A percentile compares a stretch with the other conserved stretches of the same genome.
phyloP scores from a whole-genome alignment of 345 rosid species.

The Lenwebbia sp. region DNA sequence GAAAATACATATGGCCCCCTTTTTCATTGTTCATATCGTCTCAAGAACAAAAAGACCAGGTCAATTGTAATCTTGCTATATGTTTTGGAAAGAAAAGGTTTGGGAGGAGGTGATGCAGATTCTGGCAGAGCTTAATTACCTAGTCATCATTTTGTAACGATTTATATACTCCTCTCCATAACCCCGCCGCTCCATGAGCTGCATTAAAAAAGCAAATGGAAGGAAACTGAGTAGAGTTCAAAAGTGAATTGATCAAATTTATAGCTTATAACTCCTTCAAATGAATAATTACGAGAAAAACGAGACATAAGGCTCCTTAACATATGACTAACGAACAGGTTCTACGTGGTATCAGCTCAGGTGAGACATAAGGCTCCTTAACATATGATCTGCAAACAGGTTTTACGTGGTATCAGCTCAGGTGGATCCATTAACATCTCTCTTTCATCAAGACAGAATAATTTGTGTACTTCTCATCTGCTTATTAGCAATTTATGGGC shows the following conservation, averaged over 20 bases:
- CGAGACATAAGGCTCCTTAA: background rate
- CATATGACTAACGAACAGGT: background rate
- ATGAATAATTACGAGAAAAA: background rate
- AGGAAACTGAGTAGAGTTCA: background rate
- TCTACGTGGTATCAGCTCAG: too few species aligned
- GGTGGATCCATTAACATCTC: background rate
- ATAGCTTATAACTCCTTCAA: background rate
- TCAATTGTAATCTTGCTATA: background rate
- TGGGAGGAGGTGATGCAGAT: background rate
- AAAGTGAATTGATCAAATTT: background rate
- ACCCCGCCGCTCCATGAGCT: slow-evolving; percentile 94
- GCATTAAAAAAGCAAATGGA: slow-evolving; percentile 4
- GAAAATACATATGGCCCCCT: background rate
- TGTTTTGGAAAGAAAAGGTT: background rate
- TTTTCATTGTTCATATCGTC: background rate
- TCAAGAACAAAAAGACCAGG: background rate
- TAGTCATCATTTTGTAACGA: slow-evolving; percentile 97
- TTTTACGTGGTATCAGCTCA: background rate
- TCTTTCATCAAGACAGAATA: background rate
- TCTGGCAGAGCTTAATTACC: slow-evolving; percentile 21
- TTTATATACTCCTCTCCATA: slow-evolving; percentile 81
- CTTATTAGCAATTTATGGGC: background rate
- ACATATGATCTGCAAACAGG: background rate
- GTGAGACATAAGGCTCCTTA: too few species aligned
- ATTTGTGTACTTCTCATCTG: background rate